Evolutionary conservation across 768 basidiomycete genomes (phyloP).

Genomic region (Chalciporus chontae): DNA sequence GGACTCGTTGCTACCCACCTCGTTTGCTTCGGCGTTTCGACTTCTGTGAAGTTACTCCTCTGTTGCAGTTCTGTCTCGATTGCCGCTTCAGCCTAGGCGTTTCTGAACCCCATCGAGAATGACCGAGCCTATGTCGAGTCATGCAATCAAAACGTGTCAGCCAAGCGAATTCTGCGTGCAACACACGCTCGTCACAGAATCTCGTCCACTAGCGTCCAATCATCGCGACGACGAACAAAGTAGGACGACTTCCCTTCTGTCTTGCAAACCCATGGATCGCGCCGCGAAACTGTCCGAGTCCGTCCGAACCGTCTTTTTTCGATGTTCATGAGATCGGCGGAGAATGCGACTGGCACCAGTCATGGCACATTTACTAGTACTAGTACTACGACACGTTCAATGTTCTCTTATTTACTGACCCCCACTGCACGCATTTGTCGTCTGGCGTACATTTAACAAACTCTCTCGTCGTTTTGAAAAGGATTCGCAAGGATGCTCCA

Average conservation of each 20-base stretch:
- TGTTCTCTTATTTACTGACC: background rate
- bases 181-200: background rate
- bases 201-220: constrained; percentile 5
- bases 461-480: no score
- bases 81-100: constrained; percentile 1
- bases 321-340: no score
- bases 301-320: background rate
- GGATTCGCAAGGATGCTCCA: no score
- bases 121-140: background rate
- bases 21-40: constrained; percentile 13
- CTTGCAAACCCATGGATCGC: background rate
- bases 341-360: background rate
- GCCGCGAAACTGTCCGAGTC: background rate
- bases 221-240: constrained; percentile 11
- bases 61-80: background rate
- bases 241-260: constrained; percentile 10
- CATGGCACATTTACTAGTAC: no score
- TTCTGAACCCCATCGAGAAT: constrained; percentile 7
- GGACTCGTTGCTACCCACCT: constrained; percentile 14
- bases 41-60: background rate
- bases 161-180: background rate
- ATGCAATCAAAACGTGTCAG: background rate
- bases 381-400: no score
- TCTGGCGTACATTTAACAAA: no score
- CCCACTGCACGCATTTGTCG: no score